Base-by-base conservation (phyloP, 192 early-diverging fungal species). In the Coemansia sp. region DNA sequence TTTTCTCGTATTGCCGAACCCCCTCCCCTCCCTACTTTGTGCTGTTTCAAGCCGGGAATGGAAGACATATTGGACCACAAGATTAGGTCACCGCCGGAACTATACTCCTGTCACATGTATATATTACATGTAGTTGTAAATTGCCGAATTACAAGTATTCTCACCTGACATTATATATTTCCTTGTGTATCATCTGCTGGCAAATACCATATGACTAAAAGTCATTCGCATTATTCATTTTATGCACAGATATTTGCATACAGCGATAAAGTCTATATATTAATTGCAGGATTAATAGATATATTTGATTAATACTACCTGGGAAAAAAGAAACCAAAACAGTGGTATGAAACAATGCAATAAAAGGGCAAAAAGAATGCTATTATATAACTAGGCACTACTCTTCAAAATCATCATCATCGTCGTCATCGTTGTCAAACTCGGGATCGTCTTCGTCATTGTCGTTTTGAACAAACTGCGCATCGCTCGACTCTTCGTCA, bases 391-490 rank as follows among this genome's bases (percentile, higher is more conserved):
- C 32, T 35, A 35, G 32, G 32, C 32, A 35, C 32, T 35, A 35
- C 32, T 35, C 32, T 35, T 35, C 32, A 35, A 35, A 35, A 45
- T n/a, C 41, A 12, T 45, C 41, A 3, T 61, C 58, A 6, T 65
- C 57, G 23, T 65, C 62, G 25, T 73, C 60, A 9, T 72, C 59
- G 19, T 59, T 27, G 22, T 60, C 63, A n/a, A 41, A 23, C 15
- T 57, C 54, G 3, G 19, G 14, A 25, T 54, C 55, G 38, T 52
- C 59, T 37, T 52, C 60, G 7, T 29, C 23, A 43, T 22, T 24
- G 24, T 67, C 59, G 22, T 37, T 55, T 35, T 11, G 32, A 35
- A 7, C 14, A 27, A 23, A 32, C 9, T 21, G 21, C 41, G 41
- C 41, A 45, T 45, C 41, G 2, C 41, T 45, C 41, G 41, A 45